Conservation (phyloP, 352 stramenopile species). For the Phytopythium aichiense region DNA sequence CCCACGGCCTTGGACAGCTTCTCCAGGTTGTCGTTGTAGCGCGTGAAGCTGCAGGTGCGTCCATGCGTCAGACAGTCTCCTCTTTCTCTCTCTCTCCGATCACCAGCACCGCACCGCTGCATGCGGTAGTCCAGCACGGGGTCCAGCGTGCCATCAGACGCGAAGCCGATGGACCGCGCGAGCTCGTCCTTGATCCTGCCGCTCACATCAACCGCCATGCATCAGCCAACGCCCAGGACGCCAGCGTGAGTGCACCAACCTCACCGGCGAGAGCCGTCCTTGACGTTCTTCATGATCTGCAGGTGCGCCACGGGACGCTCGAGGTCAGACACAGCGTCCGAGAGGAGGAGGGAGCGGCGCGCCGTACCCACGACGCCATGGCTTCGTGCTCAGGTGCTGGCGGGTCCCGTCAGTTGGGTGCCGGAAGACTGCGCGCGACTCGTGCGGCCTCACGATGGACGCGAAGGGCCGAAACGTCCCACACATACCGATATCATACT, state of each 20-base stretch:
- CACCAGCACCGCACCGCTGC: conserved; percentile 28
- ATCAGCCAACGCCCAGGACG: background rate
- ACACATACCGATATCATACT: conserved; percentile 1
- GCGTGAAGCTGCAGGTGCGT: conserved; percentile 33
- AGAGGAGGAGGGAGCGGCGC: background rate
- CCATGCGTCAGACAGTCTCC: background rate
- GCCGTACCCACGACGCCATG: conserved; percentile 41
- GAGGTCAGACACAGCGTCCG: too few species aligned
- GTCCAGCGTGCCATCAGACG: conserved; percentile 49
- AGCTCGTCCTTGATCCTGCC: conserved; percentile 73
- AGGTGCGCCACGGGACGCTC: background rate
- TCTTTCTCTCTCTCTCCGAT: background rate
- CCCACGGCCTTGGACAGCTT: conserved; percentile 50
- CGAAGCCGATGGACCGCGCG: conserved; percentile 48
- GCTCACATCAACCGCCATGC: background rate
- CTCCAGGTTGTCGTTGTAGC: conserved; percentile 56
- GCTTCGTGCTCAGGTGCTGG: background rate
- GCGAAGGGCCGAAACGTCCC: background rate
- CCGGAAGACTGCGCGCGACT: background rate
- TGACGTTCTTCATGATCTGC: conserved; percentile 71
- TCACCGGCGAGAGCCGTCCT: conserved; percentile 66
- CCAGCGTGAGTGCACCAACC: background rate
- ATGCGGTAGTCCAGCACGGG: conserved; percentile 62
- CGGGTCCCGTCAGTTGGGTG: background rate
- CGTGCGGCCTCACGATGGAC: background rate